phyloP scores from a whole-genome alignment of 805 yeast genomes.

The Candida stauntonica region DNA sequence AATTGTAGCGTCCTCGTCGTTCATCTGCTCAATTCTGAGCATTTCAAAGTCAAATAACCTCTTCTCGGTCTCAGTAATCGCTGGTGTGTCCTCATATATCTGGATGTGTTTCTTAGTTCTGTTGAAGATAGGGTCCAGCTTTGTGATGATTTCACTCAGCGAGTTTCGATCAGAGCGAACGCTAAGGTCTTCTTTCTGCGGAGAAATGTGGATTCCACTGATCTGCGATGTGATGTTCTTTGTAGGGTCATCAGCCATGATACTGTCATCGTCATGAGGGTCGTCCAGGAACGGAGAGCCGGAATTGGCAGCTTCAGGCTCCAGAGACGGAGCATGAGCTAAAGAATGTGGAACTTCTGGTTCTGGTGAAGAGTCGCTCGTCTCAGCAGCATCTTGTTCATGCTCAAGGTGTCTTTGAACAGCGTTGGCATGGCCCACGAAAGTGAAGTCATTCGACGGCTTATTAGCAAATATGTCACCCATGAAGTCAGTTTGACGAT shows the following conservation, averaged over 20 bases:
- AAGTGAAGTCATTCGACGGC: slow-evolving; percentile 5
- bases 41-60: slow-evolving; percentile 20
- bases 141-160: slow-evolving; percentile 17
- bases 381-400: slow-evolving; percentile 4
- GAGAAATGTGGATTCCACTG: slow-evolving; percentile 24
- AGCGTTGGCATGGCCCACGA: slow-evolving; percentile 8
- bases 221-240: slow-evolving; percentile 20
- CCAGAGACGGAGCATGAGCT: slow-evolving; percentile 4
- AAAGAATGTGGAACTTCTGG: slow-evolving; percentile 5
- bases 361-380: slow-evolving; percentile 7
- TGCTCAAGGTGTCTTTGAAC: neutral
- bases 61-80: slow-evolving; percentile 4
- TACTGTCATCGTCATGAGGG: slow-evolving; percentile 13
- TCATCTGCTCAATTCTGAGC: slow-evolving; percentile 9
- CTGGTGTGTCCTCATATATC: slow-evolving; percentile 23
- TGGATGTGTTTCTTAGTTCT: slow-evolving; percentile 17
- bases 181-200: slow-evolving; percentile 17
- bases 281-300: slow-evolving; percentile 24
- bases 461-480: slow-evolving; percentile 19
- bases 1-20: slow-evolving; percentile 10
- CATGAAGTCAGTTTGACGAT: slow-evolving; percentile 17
- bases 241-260: slow-evolving; percentile 19
- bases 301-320: slow-evolving; percentile 5
- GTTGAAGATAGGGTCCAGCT: slow-evolving; percentile 25
- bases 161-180: slow-evolving; percentile 17